These are phyloP conservation scores for Calonectria leucothoes DNA, from an alignment of 2,329 filamentous ascomycete species.

Conservation along the genomic window DNA sequence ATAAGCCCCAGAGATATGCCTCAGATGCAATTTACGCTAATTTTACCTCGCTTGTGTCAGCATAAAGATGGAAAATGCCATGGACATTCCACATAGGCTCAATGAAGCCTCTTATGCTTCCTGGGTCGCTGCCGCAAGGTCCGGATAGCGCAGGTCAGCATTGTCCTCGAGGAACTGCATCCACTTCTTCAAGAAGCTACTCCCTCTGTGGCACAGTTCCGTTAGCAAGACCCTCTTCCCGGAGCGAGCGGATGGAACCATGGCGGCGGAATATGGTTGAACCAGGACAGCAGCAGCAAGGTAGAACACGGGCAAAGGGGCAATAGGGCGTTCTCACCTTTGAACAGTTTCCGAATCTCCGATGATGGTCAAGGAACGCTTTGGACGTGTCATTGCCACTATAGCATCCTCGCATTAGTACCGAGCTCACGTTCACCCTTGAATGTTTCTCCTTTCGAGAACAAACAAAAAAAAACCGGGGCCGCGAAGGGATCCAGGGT, in stretches of 20 bases:
- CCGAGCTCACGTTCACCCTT: conserved; percentile 9
- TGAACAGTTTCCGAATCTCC: conserved; percentile 95
- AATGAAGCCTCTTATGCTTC: conserved; percentile 18
- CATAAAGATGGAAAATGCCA: neutral
- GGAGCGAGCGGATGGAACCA: conserved; percentile 34
- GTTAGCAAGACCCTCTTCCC: conserved; percentile 36
- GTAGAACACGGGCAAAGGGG: conserved; percentile 10
- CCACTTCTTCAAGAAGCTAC: conserved; percentile 87
- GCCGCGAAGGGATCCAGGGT: conserved; percentile 29
- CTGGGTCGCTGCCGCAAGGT: conserved; percentile 59
- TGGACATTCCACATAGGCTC: neutral
- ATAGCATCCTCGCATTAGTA: conserved; percentile 58
- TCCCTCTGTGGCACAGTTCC: conserved; percentile 69
- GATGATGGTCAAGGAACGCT: conserved; percentile 88
- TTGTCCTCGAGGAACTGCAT: conserved; percentile 92
- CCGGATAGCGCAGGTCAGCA: conserved; percentile 90
- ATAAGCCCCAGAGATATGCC: conserved; percentile 7
- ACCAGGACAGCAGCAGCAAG: conserved; percentile 22
- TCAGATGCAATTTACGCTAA: neutral
- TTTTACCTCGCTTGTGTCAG: neutral
- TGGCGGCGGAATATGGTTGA: conserved; percentile 30
- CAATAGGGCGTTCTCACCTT: conserved; percentile 69
- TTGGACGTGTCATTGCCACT: conserved; percentile 98
- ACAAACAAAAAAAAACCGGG: conserved; percentile 7
- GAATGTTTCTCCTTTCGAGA: conserved; percentile 10